These are phyloP conservation scores for Suillus ampliporus DNA, from an alignment of 768 basidiomycete genomes.

Conservation along the genomic window DNA sequence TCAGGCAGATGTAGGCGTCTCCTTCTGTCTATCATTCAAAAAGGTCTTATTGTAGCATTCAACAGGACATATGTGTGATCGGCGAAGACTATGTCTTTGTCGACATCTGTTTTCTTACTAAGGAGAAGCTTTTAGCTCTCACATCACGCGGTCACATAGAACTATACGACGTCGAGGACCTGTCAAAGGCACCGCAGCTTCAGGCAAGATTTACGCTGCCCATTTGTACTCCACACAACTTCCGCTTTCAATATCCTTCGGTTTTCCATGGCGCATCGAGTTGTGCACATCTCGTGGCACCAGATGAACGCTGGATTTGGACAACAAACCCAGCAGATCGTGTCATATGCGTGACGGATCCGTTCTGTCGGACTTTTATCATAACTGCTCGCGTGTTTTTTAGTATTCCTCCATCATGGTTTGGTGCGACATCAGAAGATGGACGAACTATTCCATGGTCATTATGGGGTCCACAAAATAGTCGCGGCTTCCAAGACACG, in stretches of 20 bases:
- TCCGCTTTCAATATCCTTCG: background rate
- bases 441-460: background rate
- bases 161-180: background rate
- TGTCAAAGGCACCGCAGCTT: background rate
- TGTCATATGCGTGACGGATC: background rate
- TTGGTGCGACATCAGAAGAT: background rate
- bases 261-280: background rate
- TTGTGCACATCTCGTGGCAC: background rate
- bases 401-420: background rate
- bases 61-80: no score
- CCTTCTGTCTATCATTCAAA: background rate
- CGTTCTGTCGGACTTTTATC: background rate
- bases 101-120: background rate
- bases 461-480: background rate
- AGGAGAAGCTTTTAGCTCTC: background rate
- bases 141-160: background rate
- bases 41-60: background rate
- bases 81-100: no score
- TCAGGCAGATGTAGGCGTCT: background rate
- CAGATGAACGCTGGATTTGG: background rate
- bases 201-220: background rate
- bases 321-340: background rate
- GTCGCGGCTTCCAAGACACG: background rate
- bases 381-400: background rate
- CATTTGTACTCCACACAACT: background rate